Conservation (phyloP, 2,329 filamentous ascomycete species). For the Zymoseptoria crescenta region DNA sequence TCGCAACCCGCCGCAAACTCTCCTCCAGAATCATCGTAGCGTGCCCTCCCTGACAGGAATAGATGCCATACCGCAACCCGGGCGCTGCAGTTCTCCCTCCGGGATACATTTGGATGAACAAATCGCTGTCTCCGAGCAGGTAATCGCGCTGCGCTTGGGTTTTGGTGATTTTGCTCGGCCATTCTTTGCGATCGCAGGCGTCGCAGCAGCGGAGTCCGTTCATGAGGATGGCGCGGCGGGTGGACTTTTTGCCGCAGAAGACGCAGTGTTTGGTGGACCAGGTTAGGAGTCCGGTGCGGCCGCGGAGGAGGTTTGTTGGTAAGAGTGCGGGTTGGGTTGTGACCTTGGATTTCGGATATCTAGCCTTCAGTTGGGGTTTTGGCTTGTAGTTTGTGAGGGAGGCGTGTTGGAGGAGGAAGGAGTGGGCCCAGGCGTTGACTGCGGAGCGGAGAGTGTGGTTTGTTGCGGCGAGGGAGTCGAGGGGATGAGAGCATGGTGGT, state of each 20-base stretch:
- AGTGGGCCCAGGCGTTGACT: slow-evolving; percentile 23
- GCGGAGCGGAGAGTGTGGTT: slow-evolving; percentile 18
- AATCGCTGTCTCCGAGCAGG: slow-evolving; percentile 18
- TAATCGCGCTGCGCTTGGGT: slow-evolving; percentile 20
- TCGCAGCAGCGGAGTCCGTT: slow-evolving; percentile 26
- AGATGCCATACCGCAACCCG: neutral
- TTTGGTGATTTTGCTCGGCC: slow-evolving; percentile 27
- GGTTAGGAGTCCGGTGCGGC: slow-evolving; percentile 14
- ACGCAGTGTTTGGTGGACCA: slow-evolving; percentile 22
- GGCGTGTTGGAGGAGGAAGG: slow-evolving; percentile 20
- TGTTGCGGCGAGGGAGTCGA: slow-evolving; percentile 20
- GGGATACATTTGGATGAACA: slow-evolving; percentile 1
- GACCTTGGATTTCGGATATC: slow-evolving; percentile 3
- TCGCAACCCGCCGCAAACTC: neutral
- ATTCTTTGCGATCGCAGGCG: slow-evolving; percentile 23
- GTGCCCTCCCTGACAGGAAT: neutral
- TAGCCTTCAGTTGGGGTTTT: no score
- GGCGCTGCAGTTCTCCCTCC: neutral
- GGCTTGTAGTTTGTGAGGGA: slow-evolving; percentile 17
- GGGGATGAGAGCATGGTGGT: slow-evolving; percentile 6
- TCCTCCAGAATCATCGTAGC: neutral
- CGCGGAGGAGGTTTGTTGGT: neutral
- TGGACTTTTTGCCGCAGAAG: slow-evolving; percentile 26
- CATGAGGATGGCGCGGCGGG: slow-evolving; percentile 22
- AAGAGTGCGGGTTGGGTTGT: neutral